Conservation (phyloP, 768 basidiomycete species). For the Rhizopogon roseolus region DNA sequence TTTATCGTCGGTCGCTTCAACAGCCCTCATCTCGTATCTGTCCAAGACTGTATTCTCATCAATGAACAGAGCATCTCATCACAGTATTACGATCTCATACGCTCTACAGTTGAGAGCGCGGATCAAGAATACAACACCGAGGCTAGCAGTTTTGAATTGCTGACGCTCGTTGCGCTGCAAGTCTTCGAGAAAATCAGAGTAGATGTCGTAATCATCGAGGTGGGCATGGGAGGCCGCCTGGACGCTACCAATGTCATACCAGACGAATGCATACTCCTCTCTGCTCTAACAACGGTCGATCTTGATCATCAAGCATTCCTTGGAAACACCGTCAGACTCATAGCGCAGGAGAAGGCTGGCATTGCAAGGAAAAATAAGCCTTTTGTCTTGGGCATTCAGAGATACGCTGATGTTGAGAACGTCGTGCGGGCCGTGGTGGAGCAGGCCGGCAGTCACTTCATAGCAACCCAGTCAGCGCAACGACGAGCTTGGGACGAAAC, state of each 20-base stretch:
- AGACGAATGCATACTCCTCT: slow-evolving; percentile 61
- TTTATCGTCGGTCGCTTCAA: slow-evolving; percentile 81
- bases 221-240: slow-evolving; percentile 88
- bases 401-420: slow-evolving; percentile 40
- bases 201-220: slow-evolving; percentile 86
- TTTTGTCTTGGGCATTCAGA: slow-evolving; percentile 67
- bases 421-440: slow-evolving; percentile 41
- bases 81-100: slow-evolving; percentile 41
- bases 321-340: slow-evolving; percentile 67
- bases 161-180: slow-evolving; percentile 75
- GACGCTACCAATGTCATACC: slow-evolving; percentile 94
- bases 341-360: slow-evolving; percentile 78
- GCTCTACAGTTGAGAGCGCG: slow-evolving; percentile 42
- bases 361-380: slow-evolving; percentile 64
- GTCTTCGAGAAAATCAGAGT: slow-evolving; percentile 67
- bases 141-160: slow-evolving; percentile 77
- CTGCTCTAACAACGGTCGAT: slow-evolving; percentile 84
- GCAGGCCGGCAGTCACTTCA: slow-evolving; percentile 36
- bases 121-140: slow-evolving; percentile 38
- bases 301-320: slow-evolving; percentile 92
- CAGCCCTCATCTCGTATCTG: slow-evolving; percentile 81
- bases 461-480: slow-evolving; percentile 29
- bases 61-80: slow-evolving; percentile 48
- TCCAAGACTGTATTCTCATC: slow-evolving; percentile 74
- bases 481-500: slow-evolving; percentile 23